Evolutionary conservation across 1,284 basidiomycete genomes (phyloP), one percentile per base, ranked within the genome.

Genomic region (Rhizoctonia solani): DNA sequence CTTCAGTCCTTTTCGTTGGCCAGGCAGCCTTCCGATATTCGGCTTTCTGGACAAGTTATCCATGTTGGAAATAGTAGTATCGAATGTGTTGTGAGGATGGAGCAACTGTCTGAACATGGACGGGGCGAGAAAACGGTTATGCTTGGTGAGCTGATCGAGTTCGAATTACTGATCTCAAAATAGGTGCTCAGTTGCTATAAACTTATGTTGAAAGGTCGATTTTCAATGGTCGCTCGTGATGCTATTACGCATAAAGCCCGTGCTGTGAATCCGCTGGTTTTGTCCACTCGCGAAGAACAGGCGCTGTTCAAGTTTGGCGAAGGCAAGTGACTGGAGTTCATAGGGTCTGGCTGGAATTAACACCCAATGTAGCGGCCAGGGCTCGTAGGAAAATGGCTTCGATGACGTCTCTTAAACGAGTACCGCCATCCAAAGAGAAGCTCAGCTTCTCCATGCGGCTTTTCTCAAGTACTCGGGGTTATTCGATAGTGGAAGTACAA

Each of bases 211-310:
- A 0, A 53, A 86, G 87, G 87, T 27, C 81, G 87, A 13, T 89
- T 93, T 77, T 87, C 87, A 0, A 93, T 93, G 91, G 90, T 93
- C 3, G 91, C 89, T 74, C 80, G 90, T 69, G 87, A 92, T 74
- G 83, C 87, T 1, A 76, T 77, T 46, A 90, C 88, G 0, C 85
- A 87, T 72, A 83, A 81, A 67, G 86, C 90, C 0, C 80, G 82
- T 39, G 76, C 81, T 13, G 85, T 93, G n/a, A 88, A 89, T 68
- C 84, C 83, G 3, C 78, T 93, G 23, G 77, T 82, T 5, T 79
- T 87, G 23, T 78, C 82, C 30, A 86, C 85, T 0, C 76, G 81
- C 0, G 89, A 90, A 73, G 90, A 92, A 74, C 76, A 82, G 66
- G 77, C 79, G 3, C 78, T 93, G 11, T 84, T 84, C 72, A 76